phyloP scores from a whole-genome alignment of 495 filamentous ascomycete species.

The Friedmanniomyces simplex region DNA sequence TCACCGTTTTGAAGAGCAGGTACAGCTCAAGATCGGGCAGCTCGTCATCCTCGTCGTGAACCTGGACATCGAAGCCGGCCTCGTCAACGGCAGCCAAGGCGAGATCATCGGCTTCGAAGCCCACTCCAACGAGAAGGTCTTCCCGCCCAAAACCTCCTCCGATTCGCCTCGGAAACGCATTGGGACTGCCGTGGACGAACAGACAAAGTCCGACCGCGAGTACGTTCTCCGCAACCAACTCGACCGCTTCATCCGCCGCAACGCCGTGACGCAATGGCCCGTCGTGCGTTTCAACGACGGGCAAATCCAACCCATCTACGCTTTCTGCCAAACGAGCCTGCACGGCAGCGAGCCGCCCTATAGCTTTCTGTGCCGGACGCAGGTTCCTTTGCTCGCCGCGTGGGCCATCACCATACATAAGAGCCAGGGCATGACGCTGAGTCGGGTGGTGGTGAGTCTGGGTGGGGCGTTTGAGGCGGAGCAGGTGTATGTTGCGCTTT shows the following conservation, averaged over 20 bases:
- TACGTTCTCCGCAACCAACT: slow-evolving; percentile 8
- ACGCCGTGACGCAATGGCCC: slow-evolving; percentile 20
- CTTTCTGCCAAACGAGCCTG: slow-evolving; percentile 39
- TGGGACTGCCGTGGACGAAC: not conserved
- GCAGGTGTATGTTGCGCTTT: slow-evolving; percentile 6
- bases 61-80: slow-evolving; percentile 25
- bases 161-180: not conserved
- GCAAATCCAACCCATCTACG: slow-evolving; percentile 31
- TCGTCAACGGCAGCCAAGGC: slow-evolving; percentile 45
- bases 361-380: slow-evolving; percentile 28
- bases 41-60: slow-evolving; percentile 41
- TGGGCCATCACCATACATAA: slow-evolving; percentile 42
- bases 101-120: slow-evolving; percentile 34
- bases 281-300: slow-evolving; percentile 31
- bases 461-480: slow-evolving; percentile 28
- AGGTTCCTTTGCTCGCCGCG: slow-evolving; percentile 37
- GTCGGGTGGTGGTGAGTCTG: slow-evolving; percentile 33
- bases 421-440: slow-evolving; percentile 37
- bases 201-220: not conserved
- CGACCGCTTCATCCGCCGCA: not conserved
- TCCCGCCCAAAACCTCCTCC: not conserved
- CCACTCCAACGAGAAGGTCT: slow-evolving; percentile 17
- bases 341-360: slow-evolving; percentile 34
- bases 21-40: slow-evolving; percentile 36
- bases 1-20: slow-evolving; percentile 21